These are phyloP conservation scores for Geosmithia morbida DNA, from an alignment of 2,329 filamentous ascomycete genomes.

Conservation along the genomic window DNA sequence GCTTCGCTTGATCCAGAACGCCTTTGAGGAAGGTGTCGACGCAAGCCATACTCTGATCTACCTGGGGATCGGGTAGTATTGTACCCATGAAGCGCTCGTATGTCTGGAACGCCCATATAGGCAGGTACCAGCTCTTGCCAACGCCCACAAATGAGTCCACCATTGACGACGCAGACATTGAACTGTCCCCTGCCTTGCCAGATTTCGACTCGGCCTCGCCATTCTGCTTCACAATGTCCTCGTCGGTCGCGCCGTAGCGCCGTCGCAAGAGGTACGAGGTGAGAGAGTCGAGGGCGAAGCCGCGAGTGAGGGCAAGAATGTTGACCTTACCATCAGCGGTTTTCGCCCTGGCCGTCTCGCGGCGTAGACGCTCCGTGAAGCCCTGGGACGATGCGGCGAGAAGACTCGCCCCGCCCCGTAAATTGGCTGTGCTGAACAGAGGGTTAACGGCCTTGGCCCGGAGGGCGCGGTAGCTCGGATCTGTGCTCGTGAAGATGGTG, in stretches of 20 bases:
- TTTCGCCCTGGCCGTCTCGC: slow-evolving; percentile 10
- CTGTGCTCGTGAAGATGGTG: slow-evolving; percentile 35
- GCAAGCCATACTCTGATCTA: slow-evolving; percentile 10
- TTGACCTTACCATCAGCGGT: slow-evolving; percentile 16
- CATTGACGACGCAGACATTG: slow-evolving; percentile 15
- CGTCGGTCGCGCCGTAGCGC: slow-evolving; percentile 19
- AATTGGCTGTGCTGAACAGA: slow-evolving; percentile 30
- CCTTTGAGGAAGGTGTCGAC: slow-evolving; percentile 2
- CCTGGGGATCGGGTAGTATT: neutral
- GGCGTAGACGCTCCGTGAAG: slow-evolving; percentile 23
- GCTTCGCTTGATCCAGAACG: slow-evolving; percentile 18
- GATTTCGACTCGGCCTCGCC: neutral
- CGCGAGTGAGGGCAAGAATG: slow-evolving; percentile 31
- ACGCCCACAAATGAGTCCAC: slow-evolving; percentile 40
- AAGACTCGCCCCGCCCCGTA: slow-evolving; percentile 17
- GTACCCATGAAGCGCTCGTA: neutral
- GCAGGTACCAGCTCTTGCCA: slow-evolving; percentile 38
- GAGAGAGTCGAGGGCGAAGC: slow-evolving; percentile 37
- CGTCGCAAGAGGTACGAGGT: slow-evolving; percentile 36
- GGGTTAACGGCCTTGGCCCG: slow-evolving; percentile 33
- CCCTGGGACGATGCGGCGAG: slow-evolving; percentile 12
- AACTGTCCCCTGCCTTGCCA: neutral
- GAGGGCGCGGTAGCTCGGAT: slow-evolving; percentile 21
- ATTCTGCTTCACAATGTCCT: neutral
- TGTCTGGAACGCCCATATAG: slow-evolving; percentile 8